Percentiles rank a stretch among this genome's conserved stretches.
Evolutionary conservation across 805 yeast species (phyloP).

Genomic region (Starmerella vaccinii): DNA sequence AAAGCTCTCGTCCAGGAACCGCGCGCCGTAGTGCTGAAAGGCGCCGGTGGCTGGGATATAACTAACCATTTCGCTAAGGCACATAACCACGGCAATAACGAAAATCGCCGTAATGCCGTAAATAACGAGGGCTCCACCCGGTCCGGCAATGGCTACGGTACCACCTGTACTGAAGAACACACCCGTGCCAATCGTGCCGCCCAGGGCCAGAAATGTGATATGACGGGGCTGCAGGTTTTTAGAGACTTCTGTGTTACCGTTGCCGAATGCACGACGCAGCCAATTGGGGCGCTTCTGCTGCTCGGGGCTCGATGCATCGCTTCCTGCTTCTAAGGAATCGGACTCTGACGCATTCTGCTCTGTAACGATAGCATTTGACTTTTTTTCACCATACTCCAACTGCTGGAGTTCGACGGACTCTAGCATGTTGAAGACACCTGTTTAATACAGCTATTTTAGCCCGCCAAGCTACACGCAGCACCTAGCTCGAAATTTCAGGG

Average conservation of each 20-base stretch:
- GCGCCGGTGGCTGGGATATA: slow-evolving; percentile 52
- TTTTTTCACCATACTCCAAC: slow-evolving; percentile 3
- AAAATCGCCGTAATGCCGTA: slow-evolving; percentile 40
- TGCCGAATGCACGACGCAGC: slow-evolving; percentile 13
- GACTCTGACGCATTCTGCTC: neutral
- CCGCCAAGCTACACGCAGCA: too few species aligned
- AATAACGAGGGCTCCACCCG: slow-evolving; percentile 28
- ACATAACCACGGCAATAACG: slow-evolving; percentile 52
- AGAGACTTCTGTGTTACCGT: slow-evolving; percentile 14
- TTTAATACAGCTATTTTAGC: neutral
- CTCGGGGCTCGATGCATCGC: too few species aligned
- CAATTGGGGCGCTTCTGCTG: neutral
- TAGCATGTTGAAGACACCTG: neutral
- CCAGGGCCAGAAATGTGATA: slow-evolving; percentile 61
- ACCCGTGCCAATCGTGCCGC: slow-evolving; percentile 72
- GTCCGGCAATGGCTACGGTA: slow-evolving; percentile 26
- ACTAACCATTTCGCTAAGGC: slow-evolving; percentile 46
- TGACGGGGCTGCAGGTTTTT: slow-evolving; percentile 43
- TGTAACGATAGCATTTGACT: neutral
- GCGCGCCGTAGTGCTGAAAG: slow-evolving; percentile 50
- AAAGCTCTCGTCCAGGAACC: slow-evolving; percentile 52
- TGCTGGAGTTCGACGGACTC: slow-evolving; percentile 10
- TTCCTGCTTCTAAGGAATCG: neutral
- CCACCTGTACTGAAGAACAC: slow-evolving; percentile 40
- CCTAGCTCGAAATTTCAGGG: too few species aligned